Evolutionary conservation across 2,329 filamentous ascomycete genomes (phyloP), one percentile per base, ranked within the genome.

Genomic region (Colletotrichum lupini): DNA sequence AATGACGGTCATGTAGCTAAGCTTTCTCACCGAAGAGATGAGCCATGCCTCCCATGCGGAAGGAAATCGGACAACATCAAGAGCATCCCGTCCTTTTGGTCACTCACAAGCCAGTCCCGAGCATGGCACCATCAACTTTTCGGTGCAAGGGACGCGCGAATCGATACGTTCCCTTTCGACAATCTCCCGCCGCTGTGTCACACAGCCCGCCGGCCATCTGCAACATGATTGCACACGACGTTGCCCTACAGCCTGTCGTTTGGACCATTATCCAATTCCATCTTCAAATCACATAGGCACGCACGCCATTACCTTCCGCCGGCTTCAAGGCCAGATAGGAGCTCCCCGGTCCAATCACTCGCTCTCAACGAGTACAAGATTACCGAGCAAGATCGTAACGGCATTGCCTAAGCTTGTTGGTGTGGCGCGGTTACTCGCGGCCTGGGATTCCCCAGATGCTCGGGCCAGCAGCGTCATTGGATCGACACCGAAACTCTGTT

Each of bases 1-100:
- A 12, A 53, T 58, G n/a, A 61, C 19, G 28, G 16, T 28, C 42
- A 6, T 24, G 56, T 55, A 53, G 28, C 42, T 8, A 14, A 35
- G 14, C 4, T 35, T 32, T 49, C 35, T 61, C 65, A 67, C 65
- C 65, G 65, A 67, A 61, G 28, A 37, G 16, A 5, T 14, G 32
- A 12, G 56, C 42, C 16, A 53, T 46, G 22, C 57, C 42, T 61
- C 22, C 14, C 24, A 30, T 32, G 26, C 26, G 8, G 42, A 19
- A 30, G n/a, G n/a, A 19, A n/a, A 19, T 28, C 24, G 24, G 35
- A 35, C n/a, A 8, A 28, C 22, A n/a, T 55, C 30, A 5, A 16
- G 22, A 37, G 19, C 24, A 46, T 16, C 35, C 42, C 7, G n/a
- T 26, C 37, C 22, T 22, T 32, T 12, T 14, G 12, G 32, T 35